These are phyloP conservation scores for Fragaria vesca DNA, from an alignment of 306 rosid species.

Conservation along the genomic window DNA sequence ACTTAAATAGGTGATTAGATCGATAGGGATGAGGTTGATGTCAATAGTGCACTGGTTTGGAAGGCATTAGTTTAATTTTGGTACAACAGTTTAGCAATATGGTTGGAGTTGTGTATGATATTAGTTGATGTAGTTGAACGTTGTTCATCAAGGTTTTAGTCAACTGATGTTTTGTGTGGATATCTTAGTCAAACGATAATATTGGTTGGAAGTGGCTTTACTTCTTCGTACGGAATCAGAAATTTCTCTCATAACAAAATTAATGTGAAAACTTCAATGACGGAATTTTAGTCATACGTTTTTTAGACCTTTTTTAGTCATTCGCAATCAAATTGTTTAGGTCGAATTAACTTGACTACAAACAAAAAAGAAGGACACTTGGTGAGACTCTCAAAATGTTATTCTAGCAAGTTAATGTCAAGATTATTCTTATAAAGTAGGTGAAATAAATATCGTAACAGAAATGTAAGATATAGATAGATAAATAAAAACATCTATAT, in stretches of 20 bases:
- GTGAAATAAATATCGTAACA: not conserved
- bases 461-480: too few relatives aligned
- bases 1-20: not conserved
- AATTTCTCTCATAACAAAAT: not conserved
- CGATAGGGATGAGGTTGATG: conserved; percentile 8
- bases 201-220: not conserved
- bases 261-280: too few relatives aligned
- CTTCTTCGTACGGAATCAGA: not conserved
- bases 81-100: not conserved
- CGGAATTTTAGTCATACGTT: too few relatives aligned
- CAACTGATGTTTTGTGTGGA: conserved; percentile 3
- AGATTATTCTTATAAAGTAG: not conserved
- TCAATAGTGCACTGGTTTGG: not conserved
- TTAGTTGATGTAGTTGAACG: conserved; percentile 9
- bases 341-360: too few relatives aligned
- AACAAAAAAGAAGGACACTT: too few relatives aligned
- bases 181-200: not conserved
- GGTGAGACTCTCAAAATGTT: too few relatives aligned
- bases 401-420: too few relatives aligned
- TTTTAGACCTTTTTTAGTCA: too few relatives aligned
- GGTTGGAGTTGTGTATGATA: not conserved
- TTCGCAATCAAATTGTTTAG: too few relatives aligned
- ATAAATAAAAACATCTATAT: not conserved
- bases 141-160: not conserved
- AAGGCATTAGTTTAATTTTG: not conserved